These are phyloP conservation scores for Lichtheimia corymbifera DNA, from an alignment of 371 early-diverging fungal species.

Conservation along the genomic window DNA sequence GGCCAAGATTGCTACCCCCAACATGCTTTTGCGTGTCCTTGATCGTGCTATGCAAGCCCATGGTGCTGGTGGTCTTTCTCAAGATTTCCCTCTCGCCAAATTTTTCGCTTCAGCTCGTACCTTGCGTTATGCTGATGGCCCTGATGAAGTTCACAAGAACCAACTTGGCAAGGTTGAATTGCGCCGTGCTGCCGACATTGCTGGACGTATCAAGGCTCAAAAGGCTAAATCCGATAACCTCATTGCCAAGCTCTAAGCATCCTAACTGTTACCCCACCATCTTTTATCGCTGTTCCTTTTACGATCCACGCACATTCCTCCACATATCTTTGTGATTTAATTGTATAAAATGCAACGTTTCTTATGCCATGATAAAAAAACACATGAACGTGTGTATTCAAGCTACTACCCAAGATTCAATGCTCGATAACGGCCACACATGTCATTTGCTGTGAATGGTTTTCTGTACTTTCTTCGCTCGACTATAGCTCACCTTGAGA, in stretches of 20 bases:
- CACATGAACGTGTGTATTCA: too few species aligned
- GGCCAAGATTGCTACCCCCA: slow-evolving; percentile 89
- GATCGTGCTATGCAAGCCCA: slow-evolving; percentile 92
- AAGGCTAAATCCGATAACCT: slow-evolving; percentile 32
- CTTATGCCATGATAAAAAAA: too few species aligned
- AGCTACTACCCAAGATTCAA: too few species aligned
- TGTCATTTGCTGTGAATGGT: too few species aligned
- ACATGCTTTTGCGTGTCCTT: slow-evolving; percentile 68
- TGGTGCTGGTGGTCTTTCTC: slow-evolving; percentile 90
- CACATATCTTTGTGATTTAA: too few species aligned
- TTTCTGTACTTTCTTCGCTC: too few species aligned
- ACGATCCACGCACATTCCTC: too few species aligned
- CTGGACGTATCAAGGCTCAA: slow-evolving; percentile 30
- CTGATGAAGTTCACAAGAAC: slow-evolving; percentile 39
- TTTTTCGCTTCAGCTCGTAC: slow-evolving; percentile 85
- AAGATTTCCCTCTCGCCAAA: slow-evolving; percentile 84
- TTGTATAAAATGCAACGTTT: too few species aligned
- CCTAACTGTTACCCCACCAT: too few species aligned
- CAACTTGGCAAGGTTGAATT: slow-evolving; percentile 50
- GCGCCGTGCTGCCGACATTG: slow-evolving; percentile 44
- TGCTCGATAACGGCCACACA: too few species aligned
- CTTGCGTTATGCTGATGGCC: slow-evolving; percentile 89
- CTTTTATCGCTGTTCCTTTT: too few species aligned
- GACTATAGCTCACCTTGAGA: too few species aligned
- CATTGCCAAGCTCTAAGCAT: slow-evolving; percentile 17